Percentiles rank a stretch among this genome's conserved stretches.
Conservation (phyloP, 768 basidiomycete genomes). For the Coprinellus micaceus region DNA sequence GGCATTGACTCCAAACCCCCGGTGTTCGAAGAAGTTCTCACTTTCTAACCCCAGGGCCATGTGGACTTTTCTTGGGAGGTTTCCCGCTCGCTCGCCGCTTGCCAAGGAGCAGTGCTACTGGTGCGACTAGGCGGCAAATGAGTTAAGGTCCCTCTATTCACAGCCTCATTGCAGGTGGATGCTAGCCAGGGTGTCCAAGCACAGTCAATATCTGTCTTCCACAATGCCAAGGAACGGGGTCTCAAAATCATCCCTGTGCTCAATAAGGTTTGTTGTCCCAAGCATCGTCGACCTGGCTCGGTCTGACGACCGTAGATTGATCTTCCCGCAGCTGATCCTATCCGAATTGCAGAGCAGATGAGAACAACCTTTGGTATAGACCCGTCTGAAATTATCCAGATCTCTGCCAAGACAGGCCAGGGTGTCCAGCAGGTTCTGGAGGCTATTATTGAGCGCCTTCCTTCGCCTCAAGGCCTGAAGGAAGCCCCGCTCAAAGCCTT, state of each 20-base stretch:
- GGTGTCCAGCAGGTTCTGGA: slow-evolving; percentile 76
- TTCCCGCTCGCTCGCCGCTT: slow-evolving; percentile 86
- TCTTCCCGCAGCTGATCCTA: slow-evolving; percentile 83
- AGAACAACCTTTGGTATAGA: slow-evolving; percentile 79
- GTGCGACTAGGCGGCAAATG: no score
- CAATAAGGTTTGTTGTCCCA: slow-evolving; percentile 69
- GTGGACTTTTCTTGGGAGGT: slow-evolving; percentile 99
- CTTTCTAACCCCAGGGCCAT: slow-evolving; percentile 59
- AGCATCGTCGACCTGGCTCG: no score
- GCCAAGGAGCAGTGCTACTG: slow-evolving; percentile 81
- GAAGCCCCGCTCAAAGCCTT: slow-evolving; percentile 72
- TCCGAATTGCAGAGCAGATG: slow-evolving; percentile 77
- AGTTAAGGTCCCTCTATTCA: no score
- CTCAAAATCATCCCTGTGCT: slow-evolving; percentile 85
- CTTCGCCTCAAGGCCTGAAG: slow-evolving; percentile 62
- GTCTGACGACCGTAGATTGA: slow-evolving; percentile 63
- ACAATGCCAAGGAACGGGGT: slow-evolving; percentile 78
- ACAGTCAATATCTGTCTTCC: slow-evolving; percentile 93
- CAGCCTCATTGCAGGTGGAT: slow-evolving; percentile 58
- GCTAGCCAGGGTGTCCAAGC: slow-evolving; percentile 98
- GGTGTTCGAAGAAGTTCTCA: not conserved
- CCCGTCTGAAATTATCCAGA: slow-evolving; percentile 65
- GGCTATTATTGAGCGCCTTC: slow-evolving; percentile 81
- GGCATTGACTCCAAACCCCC: slow-evolving; percentile 15
- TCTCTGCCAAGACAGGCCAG: slow-evolving; percentile 90